A percentile compares a stretch with the other conserved stretches of the same genome.
phyloP scores from a whole-genome alignment of 805 yeast species.

The Candida taoyuanica region DNA sequence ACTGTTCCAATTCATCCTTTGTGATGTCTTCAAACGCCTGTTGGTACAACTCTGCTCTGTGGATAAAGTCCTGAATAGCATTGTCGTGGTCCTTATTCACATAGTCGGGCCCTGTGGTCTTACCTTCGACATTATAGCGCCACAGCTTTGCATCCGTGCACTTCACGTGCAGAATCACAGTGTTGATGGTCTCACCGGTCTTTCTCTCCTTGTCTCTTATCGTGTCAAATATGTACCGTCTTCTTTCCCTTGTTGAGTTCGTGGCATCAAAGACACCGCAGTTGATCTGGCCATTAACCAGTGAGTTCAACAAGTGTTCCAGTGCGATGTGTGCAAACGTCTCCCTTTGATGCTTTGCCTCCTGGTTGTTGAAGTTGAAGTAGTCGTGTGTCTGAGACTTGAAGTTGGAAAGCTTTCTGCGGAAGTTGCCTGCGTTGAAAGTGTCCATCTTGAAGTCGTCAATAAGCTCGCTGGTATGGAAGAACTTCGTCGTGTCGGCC shows the following conservation, averaged over 20 bases:
- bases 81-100: conserved; percentile 42
- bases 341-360: conserved; percentile 42
- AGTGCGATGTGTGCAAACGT: conserved; percentile 49
- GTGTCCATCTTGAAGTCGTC: conserved; percentile 35
- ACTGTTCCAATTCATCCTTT: conserved; percentile 27
- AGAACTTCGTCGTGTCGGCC: conserved; percentile 42
- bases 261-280: conserved; percentile 61
- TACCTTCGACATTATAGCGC: conserved; percentile 58
- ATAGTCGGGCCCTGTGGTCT: conserved; percentile 61
- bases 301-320: conserved; percentile 39
- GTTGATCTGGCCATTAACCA: conserved; percentile 39
- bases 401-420: conserved; percentile 42
- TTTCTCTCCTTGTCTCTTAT: conserved; percentile 21
- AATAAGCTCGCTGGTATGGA: conserved; percentile 9
- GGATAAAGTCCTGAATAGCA: conserved; percentile 57
- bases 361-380: conserved; percentile 40
- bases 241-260: conserved; percentile 44
- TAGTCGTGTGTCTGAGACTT: conserved; percentile 36
- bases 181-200: conserved; percentile 34
- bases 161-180: conserved; percentile 55
- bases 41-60: conserved; percentile 49
- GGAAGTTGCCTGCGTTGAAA: conserved; percentile 71
- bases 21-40: conserved; percentile 36
- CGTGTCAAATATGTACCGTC: conserved; percentile 24
- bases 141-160: conserved; percentile 49